phyloP scores from a whole-genome alignment of 2,329 filamentous ascomycete genomes.

The Plenodomus tracheiphilus region DNA sequence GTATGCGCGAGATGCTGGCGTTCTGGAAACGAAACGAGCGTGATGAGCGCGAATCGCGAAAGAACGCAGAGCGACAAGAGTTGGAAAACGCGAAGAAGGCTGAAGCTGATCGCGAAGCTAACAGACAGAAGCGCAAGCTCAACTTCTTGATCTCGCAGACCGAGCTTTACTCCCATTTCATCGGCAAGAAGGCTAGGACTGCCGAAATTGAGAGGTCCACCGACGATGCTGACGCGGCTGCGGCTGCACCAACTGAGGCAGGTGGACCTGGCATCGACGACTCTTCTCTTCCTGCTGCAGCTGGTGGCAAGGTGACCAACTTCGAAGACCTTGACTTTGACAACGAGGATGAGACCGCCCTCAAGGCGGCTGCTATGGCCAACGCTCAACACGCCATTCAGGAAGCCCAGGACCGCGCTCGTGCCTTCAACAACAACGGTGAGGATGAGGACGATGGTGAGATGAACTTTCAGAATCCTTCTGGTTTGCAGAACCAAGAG shows the following conservation, averaged over 20 bases:
- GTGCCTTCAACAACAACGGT: constrained; percentile 79
- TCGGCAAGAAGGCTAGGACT: constrained; percentile 98
- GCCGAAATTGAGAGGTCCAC: constrained; percentile 91
- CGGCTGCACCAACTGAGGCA: constrained; percentile 42
- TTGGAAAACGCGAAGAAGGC: constrained; percentile 95
- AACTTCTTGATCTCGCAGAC: constrained; percentile 99
- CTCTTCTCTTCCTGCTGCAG: constrained; percentile 52
- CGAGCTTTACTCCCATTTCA: constrained; percentile 98
- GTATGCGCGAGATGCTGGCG: constrained; percentile 99
- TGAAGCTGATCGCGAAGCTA: constrained; percentile 95
- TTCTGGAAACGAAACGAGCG: constrained; percentile 99
- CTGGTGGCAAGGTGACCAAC: constrained; percentile 77
- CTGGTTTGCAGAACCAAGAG: constrained; percentile 89
- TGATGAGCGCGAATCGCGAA: constrained; percentile 91
- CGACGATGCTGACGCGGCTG: constrained; percentile 65
- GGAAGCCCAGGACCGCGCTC: constrained; percentile 88
- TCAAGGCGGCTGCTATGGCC: constrained; percentile 84
- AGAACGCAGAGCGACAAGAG: constrained; percentile 93
- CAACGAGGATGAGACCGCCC: constrained; percentile 81
- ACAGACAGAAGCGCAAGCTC: constrained; percentile 95
- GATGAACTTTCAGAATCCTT: constrained; percentile 99
- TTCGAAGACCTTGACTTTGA: constrained; percentile 97
- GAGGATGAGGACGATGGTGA: constrained; percentile 73
- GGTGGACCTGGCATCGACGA: constrained; percentile 53
- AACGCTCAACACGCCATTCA: constrained; percentile 96